A percentile compares a stretch with the other conserved stretches of the same genome.
Conservation (phyloP, 2,329 filamentous ascomycete genomes). For the Ceratocystis eucalypticola region DNA sequence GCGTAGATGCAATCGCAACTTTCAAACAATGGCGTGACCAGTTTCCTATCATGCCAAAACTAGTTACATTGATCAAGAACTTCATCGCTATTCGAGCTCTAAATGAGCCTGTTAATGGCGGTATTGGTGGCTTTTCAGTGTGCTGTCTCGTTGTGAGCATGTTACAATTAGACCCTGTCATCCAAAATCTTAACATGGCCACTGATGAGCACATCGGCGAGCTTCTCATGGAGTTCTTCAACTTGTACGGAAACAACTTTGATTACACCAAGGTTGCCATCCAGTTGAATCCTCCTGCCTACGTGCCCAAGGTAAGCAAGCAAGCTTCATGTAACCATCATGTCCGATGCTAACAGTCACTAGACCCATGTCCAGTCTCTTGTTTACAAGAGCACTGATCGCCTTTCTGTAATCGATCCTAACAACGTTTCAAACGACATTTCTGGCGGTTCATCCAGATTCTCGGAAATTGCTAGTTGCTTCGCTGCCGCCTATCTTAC, state of each 20-base stretch:
- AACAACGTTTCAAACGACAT: constrained; percentile 81
- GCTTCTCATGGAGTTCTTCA: constrained; percentile 73
- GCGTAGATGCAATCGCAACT: constrained; percentile 64
- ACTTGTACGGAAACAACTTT: constrained; percentile 77
- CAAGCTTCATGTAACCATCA: background rate
- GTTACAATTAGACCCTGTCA: constrained; percentile 63
- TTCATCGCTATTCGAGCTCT: constrained; percentile 77
- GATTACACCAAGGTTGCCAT: constrained; percentile 59
- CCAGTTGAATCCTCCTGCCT: constrained; percentile 57
- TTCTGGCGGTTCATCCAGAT: constrained; percentile 67
- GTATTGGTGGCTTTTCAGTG: constrained; percentile 84
- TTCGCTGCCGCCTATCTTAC: constrained; percentile 53
- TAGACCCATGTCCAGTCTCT: constrained; percentile 35
- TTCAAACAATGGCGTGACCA: constrained; percentile 66
- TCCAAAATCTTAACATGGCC: constrained; percentile 46
- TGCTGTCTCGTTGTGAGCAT: constrained; percentile 89
- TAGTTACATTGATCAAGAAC: constrained; percentile 85
- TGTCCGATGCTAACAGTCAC: constrained; percentile 9
- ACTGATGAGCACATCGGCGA: constrained; percentile 60
- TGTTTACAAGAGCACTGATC: constrained; percentile 46
- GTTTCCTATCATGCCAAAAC: constrained; percentile 71
- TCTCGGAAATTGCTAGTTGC: constrained; percentile 48
- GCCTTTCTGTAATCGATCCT: constrained; percentile 82
- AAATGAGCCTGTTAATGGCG: constrained; percentile 83
- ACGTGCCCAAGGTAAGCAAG: constrained; percentile 56